Conservation (phyloP, 2,329 filamentous ascomycete genomes). For the Dryadomyces quercus-mongolicae region DNA sequence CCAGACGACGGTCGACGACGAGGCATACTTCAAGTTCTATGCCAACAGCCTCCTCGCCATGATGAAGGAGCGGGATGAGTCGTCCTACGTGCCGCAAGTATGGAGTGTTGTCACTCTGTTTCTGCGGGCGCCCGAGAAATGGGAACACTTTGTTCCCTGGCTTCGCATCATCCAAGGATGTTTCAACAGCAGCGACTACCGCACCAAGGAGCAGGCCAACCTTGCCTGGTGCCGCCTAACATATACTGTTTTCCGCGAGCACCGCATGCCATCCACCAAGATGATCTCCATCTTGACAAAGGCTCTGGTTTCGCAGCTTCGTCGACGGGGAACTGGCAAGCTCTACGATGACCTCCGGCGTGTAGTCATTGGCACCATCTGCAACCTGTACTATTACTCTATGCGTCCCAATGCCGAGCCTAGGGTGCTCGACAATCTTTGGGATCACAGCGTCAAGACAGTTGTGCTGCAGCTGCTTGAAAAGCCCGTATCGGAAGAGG, state of each 20-base stretch:
- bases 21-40: slow-evolving; percentile 58
- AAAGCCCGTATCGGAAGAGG: slow-evolving; percentile 19
- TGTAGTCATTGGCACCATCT: slow-evolving; percentile 55
- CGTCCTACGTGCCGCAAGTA: slow-evolving; percentile 65
- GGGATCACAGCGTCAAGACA: slow-evolving; percentile 61
- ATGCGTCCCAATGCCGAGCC: slow-evolving; percentile 58
- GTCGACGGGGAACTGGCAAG: slow-evolving; percentile 47
- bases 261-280: slow-evolving; percentile 45
- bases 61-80: slow-evolving; percentile 50
- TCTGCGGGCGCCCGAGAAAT: slow-evolving; percentile 56
- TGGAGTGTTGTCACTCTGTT: slow-evolving; percentile 79
- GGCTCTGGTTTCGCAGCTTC: slow-evolving; percentile 55
- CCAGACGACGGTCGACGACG: slow-evolving; percentile 42
- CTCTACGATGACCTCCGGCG: slow-evolving; percentile 44
- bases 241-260: slow-evolving; percentile 57
- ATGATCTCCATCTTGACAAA: slow-evolving; percentile 40
- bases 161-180: slow-evolving; percentile 68
- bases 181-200: slow-evolving; percentile 66
- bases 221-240: slow-evolving; percentile 78
- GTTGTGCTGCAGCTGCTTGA: slow-evolving; percentile 48
- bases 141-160: slow-evolving; percentile 65
- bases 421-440: slow-evolving; percentile 60
- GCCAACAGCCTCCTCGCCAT: slow-evolving; percentile 55
- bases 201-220: slow-evolving; percentile 65
- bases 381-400: slow-evolving; percentile 72